Evolutionary conservation across 192 early-diverging fungal genomes (phyloP), one percentile per base, ranked within the genome.

Genomic region (Mortierella hygrophila): DNA sequence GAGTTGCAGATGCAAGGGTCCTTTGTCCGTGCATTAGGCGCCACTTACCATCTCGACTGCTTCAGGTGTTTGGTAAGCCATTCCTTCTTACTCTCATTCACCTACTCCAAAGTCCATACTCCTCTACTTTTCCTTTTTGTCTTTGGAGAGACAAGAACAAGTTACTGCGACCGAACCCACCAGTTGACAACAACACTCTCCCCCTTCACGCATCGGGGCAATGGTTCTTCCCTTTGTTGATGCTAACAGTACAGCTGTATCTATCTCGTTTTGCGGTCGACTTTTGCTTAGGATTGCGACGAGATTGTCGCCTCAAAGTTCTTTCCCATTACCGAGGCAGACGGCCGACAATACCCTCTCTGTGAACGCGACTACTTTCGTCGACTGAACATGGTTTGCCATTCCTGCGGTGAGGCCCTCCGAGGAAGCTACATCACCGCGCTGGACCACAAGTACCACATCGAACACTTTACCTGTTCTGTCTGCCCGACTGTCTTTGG

Each of bases 381-480:
- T 68, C 88, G 94, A 9, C 86, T 97, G 20, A 96, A 94, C 77
- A 90, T 97, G 42, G 88, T 97, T 23, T 97, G 96, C 86, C 92
- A 91, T 37, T 94, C 93, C 57, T 99, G 99, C 89, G 94, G 95
- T 23, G 93, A 93, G 54, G 97, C 98, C 15, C 86, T 99, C 37
- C 91, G 96, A 72, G 96, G 95, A 41, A 94, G 97, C 21, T 97
- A 98, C 81, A 98, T 99, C 69, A 96, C 94, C 70, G 98, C 97
- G 2, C 89, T 97, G 78, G 93, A 95, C 37, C 94, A 94, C 83
- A 99, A 99, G 88, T 99, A 97, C 84, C 98, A 99, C 78, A 91
- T 98, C 26, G 97, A 99, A 81, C 99, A 99, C 88, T 99, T 99
- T 85, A 97, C 96, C 23, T 99, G 99, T 88, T 94, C 95, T 13